Evolutionary conservation across 2,329 filamentous ascomycete species (phyloP), one percentile per base, ranked within the genome.

Genomic region (Neofusicoccum cordaticola): DNA sequence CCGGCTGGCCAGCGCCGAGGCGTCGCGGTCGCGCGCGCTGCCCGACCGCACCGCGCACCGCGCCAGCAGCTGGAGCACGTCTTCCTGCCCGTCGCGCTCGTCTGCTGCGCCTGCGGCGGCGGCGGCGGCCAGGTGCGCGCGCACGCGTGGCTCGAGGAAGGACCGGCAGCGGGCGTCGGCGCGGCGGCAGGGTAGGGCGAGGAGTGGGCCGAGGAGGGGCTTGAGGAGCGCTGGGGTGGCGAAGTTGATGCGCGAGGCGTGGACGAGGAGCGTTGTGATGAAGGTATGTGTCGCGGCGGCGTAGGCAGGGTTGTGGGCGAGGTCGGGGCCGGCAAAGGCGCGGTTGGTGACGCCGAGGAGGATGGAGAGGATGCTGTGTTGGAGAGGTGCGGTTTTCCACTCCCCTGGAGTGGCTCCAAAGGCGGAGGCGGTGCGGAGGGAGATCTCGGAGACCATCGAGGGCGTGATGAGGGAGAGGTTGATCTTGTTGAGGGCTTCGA

Each of bases 401-500:
- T 22, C 17, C 8, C 12, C 17, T 9, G 57, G 27, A 5, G 13
- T 17, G 42, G 8, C 3, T 31, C 57, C 57, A 27, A 61, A 48
- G 31, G 31, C 34, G 7, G 4, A 5, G 42, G n/a, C 57, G 7
- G 44, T 27, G 41, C 57, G 44, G 27, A 19, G 19, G 41, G n/a
- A 31, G 41, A 63, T 63, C 13, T 63, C 61, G 47, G 53, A 34
- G 15, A 63, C 17, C 35, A 63, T 63, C 19, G 22, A 15, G 13
- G 27, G 15, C 13, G 61, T 63, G 45, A 63, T 52, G 15, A 44
- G 34, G 35, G 53, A 34, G 34, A 63, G 61, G 44, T 52, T 51
- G 37, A 63, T 51, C 47, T 63, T 63, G 61, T 63, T 63, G 34
- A 63, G 47, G 3, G 61, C 61, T 19, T 63, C 61, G 47, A 63